Conservation (phyloP, 139 green algal genomes). For the Asterochloris erici region DNA sequence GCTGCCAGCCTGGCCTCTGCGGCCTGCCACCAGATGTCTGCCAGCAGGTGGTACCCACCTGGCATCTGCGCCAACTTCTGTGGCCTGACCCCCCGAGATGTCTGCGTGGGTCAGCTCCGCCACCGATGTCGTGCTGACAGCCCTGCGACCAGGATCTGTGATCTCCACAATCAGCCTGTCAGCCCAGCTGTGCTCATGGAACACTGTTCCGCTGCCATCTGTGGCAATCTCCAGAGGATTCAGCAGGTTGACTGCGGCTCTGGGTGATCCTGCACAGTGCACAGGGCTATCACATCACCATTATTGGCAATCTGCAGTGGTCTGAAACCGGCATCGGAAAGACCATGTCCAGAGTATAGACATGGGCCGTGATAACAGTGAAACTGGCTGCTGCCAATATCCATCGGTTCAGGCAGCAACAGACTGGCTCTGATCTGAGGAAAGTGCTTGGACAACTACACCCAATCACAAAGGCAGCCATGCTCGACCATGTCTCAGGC, state of each 20-base stretch:
- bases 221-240: conserved; percentile 18
- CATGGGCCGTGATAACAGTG: too few relatives aligned
- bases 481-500: too few relatives aligned
- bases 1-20: too few relatives aligned
- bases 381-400: background rate
- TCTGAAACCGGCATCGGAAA: background rate
- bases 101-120: background rate
- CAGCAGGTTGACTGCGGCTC: background rate
- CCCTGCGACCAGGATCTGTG: conserved; percentile 34
- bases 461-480: too few relatives aligned
- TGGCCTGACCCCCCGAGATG: too few relatives aligned
- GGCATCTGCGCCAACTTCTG: too few relatives aligned
- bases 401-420: background rate
- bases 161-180: conserved; percentile 36
- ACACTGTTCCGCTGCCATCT: conserved; percentile 27
- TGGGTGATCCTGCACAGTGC: background rate
- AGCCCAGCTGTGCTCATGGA: conserved; percentile 6
- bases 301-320: background rate
- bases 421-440: background rate
- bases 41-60: too few relatives aligned
- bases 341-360: too few relatives aligned
- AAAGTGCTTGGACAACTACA: background rate
- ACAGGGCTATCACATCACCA: background rate
- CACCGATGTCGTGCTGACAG: conserved; percentile 1
- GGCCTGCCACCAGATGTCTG: too few relatives aligned